phyloP scores from a whole-genome alignment of 768 basidiomycete genomes.

The Hygrocybe coccinea region DNA sequence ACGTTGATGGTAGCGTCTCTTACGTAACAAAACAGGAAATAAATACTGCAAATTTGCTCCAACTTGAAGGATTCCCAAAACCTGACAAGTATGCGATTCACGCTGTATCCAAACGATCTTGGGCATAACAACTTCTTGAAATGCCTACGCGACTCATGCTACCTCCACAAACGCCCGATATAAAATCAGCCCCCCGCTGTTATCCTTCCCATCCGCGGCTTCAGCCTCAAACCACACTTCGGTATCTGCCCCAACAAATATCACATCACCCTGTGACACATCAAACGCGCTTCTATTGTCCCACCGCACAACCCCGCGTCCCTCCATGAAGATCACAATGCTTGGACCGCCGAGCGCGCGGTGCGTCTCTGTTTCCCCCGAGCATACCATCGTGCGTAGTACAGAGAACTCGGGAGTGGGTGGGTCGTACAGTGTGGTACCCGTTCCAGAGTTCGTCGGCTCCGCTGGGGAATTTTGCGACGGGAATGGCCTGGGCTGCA shows the following conservation, averaged over 20 bases:
- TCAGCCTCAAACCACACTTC: slow-evolving; percentile 46
- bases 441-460: neutral
- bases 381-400: slow-evolving; percentile 50
- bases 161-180: slow-evolving; percentile 69
- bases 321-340: slow-evolving; percentile 71
- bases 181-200: slow-evolving; percentile 34
- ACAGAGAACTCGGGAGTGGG: slow-evolving; percentile 94
- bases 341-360: slow-evolving; percentile 75
- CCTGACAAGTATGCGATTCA: too few species aligned
- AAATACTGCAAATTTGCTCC: too few species aligned
- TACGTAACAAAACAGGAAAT: too few species aligned
- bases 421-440: slow-evolving; percentile 68
- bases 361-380: slow-evolving; percentile 50
- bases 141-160: neutral
- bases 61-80: too few species aligned
- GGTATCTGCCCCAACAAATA: slow-evolving; percentile 75
- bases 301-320: slow-evolving; percentile 57
- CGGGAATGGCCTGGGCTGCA: slow-evolving; percentile 53
- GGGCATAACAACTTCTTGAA: too few species aligned
- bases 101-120: too few species aligned
- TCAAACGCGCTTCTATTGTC: slow-evolving; percentile 31
- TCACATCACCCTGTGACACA: slow-evolving; percentile 61
- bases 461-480: slow-evolving; percentile 16
- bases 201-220: slow-evolving; percentile 24
- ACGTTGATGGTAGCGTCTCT: too few species aligned